Base-by-base conservation (phyloP, 1,284 basidiomycete genomes). In the Boletus calvinii region DNA sequence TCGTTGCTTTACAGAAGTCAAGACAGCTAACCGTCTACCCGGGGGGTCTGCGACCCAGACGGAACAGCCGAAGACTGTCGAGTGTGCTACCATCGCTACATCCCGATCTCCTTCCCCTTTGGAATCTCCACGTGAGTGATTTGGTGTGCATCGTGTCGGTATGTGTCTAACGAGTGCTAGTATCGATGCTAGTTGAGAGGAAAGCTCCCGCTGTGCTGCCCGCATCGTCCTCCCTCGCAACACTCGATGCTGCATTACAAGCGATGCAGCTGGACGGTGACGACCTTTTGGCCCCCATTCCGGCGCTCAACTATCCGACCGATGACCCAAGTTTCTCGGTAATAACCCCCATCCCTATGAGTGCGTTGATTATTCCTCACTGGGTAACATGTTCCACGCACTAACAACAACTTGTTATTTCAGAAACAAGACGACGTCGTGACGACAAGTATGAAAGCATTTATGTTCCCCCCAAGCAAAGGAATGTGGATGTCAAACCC, bases 31-130 rank as follows among this genome's bases (percentile, higher is more conserved):
- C 39, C 35, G 54, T 46, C 46, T 36, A 46, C 22, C 39, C 30
- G 24, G 58, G 30, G 46, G 48, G 57, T 60, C 54, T 62, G 58
- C 3, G 46, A 54, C 58, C 48, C 50, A 38, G 43, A 45, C 35
- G 45, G 29, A 29, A 31, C 50, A 40, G 45, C 44, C 18, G 24
- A 63, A 48, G 50, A 44, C 43, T 29, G 12, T 35, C 22, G n/a
- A 26, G 29, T 6, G 35, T 39, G 26, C 43, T 45, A 9, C 55
- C 34, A 17, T 31, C 13, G 18, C 20, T 4, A 46, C 29, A 26
- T 18, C 22, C 17, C 24, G n/a, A 35, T 22, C 37, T 30, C 46
- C 45, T 42, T 46, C 24, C 1, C 26, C 26, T 8, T 4, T 26
- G 36, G 34, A 34, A 31, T 38, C 40, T 24, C 4, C 34, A n/a